phyloP scores from a whole-genome alignment of 2,329 filamentous ascomycete genomes.

The Stylonectria norvegica region DNA sequence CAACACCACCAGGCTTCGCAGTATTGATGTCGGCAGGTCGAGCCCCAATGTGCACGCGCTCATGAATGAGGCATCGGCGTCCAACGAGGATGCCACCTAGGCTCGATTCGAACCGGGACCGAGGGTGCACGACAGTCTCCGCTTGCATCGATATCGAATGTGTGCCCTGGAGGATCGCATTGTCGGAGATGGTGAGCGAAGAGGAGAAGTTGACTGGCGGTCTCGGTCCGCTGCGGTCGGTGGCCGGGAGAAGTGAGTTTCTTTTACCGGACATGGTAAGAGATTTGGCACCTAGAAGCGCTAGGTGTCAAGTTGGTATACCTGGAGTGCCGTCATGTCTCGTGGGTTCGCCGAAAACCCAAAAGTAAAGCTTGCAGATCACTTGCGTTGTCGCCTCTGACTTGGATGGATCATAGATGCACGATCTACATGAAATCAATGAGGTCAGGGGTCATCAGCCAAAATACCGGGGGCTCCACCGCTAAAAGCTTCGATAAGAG shows the following conservation, averaged over 20 bases:
- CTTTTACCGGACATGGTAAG: constrained; percentile 46
- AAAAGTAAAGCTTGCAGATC: constrained; percentile 11
- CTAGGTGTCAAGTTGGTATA: constrained; percentile 6
- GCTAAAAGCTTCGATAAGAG: constrained; percentile 20
- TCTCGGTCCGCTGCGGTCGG: constrained; percentile 53
- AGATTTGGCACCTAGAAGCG: constrained; percentile 1
- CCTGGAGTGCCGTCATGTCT: constrained; percentile 12
- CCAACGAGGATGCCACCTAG: constrained; percentile 78
- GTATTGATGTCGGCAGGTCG: constrained; percentile 25
- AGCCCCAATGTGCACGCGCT: constrained; percentile 58
- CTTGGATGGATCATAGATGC: no score
- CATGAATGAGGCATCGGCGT: constrained; percentile 76
- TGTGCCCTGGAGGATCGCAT: constrained; percentile 63
- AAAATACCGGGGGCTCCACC: constrained; percentile 6
- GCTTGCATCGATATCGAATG: constrained; percentile 76
- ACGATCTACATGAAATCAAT: constrained; percentile 18
- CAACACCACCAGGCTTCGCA: constrained; percentile 45
- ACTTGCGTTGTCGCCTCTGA: background rate
- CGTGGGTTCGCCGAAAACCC: no score
- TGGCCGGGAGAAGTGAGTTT: constrained; percentile 53
- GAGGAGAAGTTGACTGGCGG: constrained; percentile 61
- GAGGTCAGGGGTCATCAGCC: constrained; percentile 20
- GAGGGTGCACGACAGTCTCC: constrained; percentile 81
- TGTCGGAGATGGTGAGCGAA: constrained; percentile 59
- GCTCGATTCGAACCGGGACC: constrained; percentile 72